Conservation (phyloP, 352 stramenopile genomes). For the Phytophthora pinifolia region DNA sequence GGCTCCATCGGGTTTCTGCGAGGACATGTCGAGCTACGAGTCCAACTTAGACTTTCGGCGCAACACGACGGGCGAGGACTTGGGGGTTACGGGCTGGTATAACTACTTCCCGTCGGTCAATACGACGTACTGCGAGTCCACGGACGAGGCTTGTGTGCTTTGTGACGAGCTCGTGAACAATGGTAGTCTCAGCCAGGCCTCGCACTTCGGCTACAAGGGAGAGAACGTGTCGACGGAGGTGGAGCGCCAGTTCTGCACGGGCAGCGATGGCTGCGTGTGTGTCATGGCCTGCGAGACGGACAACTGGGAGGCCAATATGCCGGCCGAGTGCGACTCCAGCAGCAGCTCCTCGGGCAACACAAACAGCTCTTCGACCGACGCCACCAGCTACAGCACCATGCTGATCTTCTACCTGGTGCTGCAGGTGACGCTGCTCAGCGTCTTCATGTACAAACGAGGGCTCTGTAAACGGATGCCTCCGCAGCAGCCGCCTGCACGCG, state of each 20-base stretch:
- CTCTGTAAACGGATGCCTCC: slow-evolving; percentile 35
- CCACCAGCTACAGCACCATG: slow-evolving; percentile 53
- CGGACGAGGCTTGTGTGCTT: slow-evolving; percentile 50
- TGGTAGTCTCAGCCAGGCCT: slow-evolving; percentile 23
- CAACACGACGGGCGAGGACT: slow-evolving; percentile 43
- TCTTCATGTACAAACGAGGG: slow-evolving; percentile 61
- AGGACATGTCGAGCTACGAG: slow-evolving; percentile 56
- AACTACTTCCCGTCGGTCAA: slow-evolving; percentile 73
- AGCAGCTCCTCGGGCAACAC: slow-evolving; percentile 17
- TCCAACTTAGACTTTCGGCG: slow-evolving; percentile 52
- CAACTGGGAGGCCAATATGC: slow-evolving; percentile 55
- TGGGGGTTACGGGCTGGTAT: slow-evolving; percentile 39
- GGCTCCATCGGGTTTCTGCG: slow-evolving; percentile 53
- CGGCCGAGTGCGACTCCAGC: slow-evolving; percentile 41
- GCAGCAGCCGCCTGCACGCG: slow-evolving; percentile 8
- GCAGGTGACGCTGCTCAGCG: slow-evolving; percentile 55
- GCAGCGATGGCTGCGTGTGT: slow-evolving; percentile 59
- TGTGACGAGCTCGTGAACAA: slow-evolving; percentile 43
- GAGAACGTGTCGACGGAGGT: slow-evolving; percentile 43
- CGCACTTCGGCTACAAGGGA: slow-evolving; percentile 17
- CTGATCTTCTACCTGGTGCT: slow-evolving; percentile 71
- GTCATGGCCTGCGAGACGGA: slow-evolving; percentile 55
- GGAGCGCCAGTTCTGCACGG: slow-evolving; percentile 55
- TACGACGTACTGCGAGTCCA: slow-evolving; percentile 59
- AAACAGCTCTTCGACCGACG: slow-evolving; percentile 7